Evolutionary conservation across 495 filamentous ascomycete species (phyloP), one percentile per base, ranked within the genome.

Genomic region (Paragyromitra xinjiangensis): DNA sequence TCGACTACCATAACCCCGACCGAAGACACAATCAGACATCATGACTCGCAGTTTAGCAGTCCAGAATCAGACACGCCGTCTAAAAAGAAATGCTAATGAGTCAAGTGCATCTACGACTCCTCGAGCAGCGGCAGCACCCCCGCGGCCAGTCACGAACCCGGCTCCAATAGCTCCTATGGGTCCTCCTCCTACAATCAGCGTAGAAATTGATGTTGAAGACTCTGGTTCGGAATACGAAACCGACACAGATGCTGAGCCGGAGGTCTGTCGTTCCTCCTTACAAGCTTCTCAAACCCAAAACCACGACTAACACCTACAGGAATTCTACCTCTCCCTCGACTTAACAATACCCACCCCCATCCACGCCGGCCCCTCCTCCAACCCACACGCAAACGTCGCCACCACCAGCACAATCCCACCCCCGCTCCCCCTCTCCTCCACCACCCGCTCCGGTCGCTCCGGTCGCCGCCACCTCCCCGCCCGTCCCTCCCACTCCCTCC

Each of bases 271-370:
- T 37, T 44, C 26, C 69, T 22, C 19, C 19, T 53, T 34, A 34
- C 29, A 24, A 29, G 16, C 58, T 48, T 5, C 16, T 1, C 11
- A 58, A 40, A 42, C 1, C 3, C 1, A 56, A 11, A 39, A 24
- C 19, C 11, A 12, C 50, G 12, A 58, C 29, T 65, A 66, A 58
- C 44, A 9, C 12, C 16, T 14, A 22, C 67, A 89, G 88, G 86
- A 83, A 68, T 87, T 88, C 79, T 89, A 87, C 76, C 82, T 90
- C 63, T 88, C 86, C 69, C 80, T 89, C 59, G 88, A 89, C 79
- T 81, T 89, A 73, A 84, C 77, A 78, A 87, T 78, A 83, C 85
- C 50, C 80, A 82, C 70, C 63, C 86, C 74, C 82, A 83, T 61
- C 80, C 84, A 56, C 81, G 81, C 61, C 80, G 83, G 79, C 29